Evolutionary conservation across 1,284 basidiomycete genomes (phyloP), one percentile per base, ranked within the genome.

Genomic region (Singerocomus rubriflavus): DNA sequence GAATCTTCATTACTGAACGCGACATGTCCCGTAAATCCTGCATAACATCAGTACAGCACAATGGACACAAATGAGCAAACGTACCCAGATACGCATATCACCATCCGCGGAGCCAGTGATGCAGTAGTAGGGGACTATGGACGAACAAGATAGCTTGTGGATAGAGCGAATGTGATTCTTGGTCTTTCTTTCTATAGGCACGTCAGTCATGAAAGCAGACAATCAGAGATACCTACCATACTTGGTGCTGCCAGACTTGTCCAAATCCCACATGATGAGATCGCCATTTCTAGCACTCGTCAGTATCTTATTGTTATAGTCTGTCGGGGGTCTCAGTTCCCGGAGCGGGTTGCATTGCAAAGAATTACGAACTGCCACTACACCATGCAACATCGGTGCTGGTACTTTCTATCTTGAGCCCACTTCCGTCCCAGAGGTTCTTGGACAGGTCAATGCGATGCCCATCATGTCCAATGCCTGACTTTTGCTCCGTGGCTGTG

Each of bases 41-140:
- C 12, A n/a, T 31, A 21, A 27, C 16, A 7, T 59, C 34, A 12
- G 48, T 8, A 14, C 16, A 25, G 31, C 16, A 30, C 30, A 21
- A 16, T 16, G 37, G 54, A 40, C 5, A 26, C 12, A 2, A 41
- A 31, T 13, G n/a, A 13, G 3, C 1, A 13, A 17, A 67, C 80
- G 54, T 60, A 91, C 91, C 91, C 90, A 93, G 45, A 92, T 78
- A 48, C 88, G 84, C 57, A 91, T 73, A 62, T 88, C 82, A 0
- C 90, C 91, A 59, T 94, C 91, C 2, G 88, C 84, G 17, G 90
- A 91, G 14, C 86, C 90, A 4, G 89, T 91, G 54, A 93, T 76
- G 47, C 88, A 85, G 53, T 90, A 85, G 58, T 87, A 74, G 49
- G 76, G 81, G 37, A 82, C 78, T 33, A 78, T 73, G 21, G 73